Evolutionary conservation across 1,284 basidiomycete species (phyloP).

Genomic region (Leccinum ponderosum): DNA sequence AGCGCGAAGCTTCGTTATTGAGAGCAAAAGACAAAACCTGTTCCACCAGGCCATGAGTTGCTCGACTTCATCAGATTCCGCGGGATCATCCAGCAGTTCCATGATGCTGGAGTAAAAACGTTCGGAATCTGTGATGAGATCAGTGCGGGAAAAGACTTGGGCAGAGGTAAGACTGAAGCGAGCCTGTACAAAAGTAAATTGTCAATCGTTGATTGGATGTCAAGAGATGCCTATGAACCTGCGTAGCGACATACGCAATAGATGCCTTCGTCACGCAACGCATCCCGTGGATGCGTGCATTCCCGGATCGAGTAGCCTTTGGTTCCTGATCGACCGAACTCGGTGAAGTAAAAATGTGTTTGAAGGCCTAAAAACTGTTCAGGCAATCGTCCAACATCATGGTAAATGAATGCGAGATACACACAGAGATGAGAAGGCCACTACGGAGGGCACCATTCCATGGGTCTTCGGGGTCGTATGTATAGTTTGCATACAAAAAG

Average conservation of each 20-base stretch:
- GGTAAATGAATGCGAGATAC: neutral
- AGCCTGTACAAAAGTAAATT: too few species aligned
- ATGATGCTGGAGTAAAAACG: neutral
- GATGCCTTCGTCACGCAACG: neutral
- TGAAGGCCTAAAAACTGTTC: neutral
- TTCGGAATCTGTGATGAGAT: neutral
- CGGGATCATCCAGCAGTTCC: neutral
- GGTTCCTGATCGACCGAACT: neutral
- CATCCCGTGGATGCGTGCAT: neutral
- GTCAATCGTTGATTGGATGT: too few species aligned
- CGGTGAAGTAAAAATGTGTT: neutral
- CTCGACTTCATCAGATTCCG: neutral
- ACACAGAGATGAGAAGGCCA: neutral
- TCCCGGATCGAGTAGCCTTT: neutral
- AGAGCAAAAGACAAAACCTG: neutral
- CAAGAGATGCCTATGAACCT: too few species aligned
- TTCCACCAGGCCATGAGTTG: neutral
- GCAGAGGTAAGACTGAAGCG: neutral
- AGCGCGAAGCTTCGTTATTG: neutral
- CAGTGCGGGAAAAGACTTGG: neutral
- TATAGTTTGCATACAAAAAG: neutral
- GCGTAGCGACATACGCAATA: neutral
- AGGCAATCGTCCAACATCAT: too few species aligned
- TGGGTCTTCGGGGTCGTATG: neutral
- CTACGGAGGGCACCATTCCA: neutral